Base-by-base conservation (phyloP, 768 basidiomycete genomes). In the Fibroporia radiculosa region DNA sequence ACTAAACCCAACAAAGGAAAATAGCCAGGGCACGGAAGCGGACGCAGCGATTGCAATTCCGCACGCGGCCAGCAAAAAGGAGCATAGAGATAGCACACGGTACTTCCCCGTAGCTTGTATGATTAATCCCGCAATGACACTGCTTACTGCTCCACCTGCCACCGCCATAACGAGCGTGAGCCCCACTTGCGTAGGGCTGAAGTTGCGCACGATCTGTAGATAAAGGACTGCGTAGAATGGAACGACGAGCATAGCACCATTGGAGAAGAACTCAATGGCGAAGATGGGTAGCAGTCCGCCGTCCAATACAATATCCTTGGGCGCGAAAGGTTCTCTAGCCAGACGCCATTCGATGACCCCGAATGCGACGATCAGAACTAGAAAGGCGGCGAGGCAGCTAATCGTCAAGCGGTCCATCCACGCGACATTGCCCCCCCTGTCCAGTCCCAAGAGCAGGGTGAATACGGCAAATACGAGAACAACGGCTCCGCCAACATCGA, bases 401-500 rank as follows among this genome's bases (percentile, higher is more conserved):
- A 61, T 31, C 11, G 62, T 62, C 42, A 51, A 24, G 5, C 11
- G 42, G 45, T 59, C 58, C n/a, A 8, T 6, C 62, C 62, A 64
- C 1, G 62, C 38, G 37, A 63, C 48, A 50, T 65, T 62, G 11
- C 63, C 63, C 32, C 64, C 64, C 19, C 54, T 54, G 50, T 82
- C 79, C 10, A 82, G 63, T 1, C 69, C 78, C 42, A 78, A 64
- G 29, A 84, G 71, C 3, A 84, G 67, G 53, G 66, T 64, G 59
- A 78, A 76, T 16, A 81, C 65, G 20, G 76, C 62, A n/a, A 72
- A 42, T 19, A 83, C 69, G 35, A 84, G 74, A 6, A 70, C 64
- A 33, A 72, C 31, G 1, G 80, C 77, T 13, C 82, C 82, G 3
- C 63, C 61, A 51, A 82, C 81, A 62, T 85, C 82, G 47, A 85